These are phyloP conservation scores for Metschnikowia drakensbergensis DNA, from an alignment of 805 yeast genomes.

Conservation along the genomic window DNA sequence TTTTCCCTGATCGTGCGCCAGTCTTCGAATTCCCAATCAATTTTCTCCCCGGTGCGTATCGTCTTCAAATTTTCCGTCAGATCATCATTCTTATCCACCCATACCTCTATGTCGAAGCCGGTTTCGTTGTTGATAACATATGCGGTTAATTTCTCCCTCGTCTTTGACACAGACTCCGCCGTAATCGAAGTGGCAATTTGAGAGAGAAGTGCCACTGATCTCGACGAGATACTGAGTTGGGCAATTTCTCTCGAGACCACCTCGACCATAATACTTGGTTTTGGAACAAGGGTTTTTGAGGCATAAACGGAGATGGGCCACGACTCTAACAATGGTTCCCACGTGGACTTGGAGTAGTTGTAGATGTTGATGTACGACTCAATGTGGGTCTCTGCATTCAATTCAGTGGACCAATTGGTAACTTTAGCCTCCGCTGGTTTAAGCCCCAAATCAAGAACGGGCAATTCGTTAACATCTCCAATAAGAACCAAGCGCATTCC, in stretches of 20 bases:
- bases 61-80: slow-evolving; percentile 26
- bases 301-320: slow-evolving; percentile 78
- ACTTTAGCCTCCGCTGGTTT: slow-evolving; percentile 66
- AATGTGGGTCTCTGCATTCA: slow-evolving; percentile 63
- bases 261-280: slow-evolving; percentile 54
- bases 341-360: slow-evolving; percentile 82
- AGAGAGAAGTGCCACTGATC: slow-evolving; percentile 72
- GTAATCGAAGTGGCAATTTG: slow-evolving; percentile 61
- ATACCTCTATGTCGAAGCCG: slow-evolving; percentile 73
- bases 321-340: slow-evolving; percentile 94
- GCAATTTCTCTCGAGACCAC: slow-evolving; percentile 72
- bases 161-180: slow-evolving; percentile 49
- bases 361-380: slow-evolving; percentile 71
- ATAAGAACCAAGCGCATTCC: slow-evolving; percentile 79
- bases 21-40: slow-evolving; percentile 92
- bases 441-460: slow-evolving; percentile 73
- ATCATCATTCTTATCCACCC: slow-evolving; percentile 54
- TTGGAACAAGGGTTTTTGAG: slow-evolving; percentile 44
- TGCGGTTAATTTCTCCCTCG: slow-evolving; percentile 79
- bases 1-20: slow-evolving; percentile 86
- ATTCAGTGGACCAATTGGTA: slow-evolving; percentile 81
- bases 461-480: slow-evolving; percentile 89
- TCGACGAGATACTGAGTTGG: slow-evolving; percentile 76
- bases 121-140: slow-evolving; percentile 79
- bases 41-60: slow-evolving; percentile 45